Percentiles rank a stretch among this genome's conserved stretches.
Evolutionary conservation across 2,329 filamentous ascomycete genomes (phyloP).

Genomic region (Colletotrichum gloeosporioides): DNA sequence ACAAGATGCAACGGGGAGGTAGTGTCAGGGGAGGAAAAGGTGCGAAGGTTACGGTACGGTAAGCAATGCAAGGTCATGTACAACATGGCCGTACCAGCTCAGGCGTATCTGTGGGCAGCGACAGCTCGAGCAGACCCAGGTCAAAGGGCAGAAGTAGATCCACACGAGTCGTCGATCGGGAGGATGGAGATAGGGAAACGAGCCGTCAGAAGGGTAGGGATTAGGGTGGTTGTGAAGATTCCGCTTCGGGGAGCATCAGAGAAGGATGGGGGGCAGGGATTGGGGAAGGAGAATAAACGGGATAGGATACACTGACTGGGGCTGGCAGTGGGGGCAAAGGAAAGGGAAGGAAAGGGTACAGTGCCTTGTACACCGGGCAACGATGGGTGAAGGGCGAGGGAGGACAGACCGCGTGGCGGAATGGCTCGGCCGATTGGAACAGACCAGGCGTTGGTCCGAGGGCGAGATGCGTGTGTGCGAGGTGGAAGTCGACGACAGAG

Average conservation of each 20-base stretch:
- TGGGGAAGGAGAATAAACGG: background rate
- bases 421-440: slow-evolving; percentile 6
- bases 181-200: background rate
- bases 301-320: background rate
- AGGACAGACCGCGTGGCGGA: background rate
- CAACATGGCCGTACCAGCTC: background rate
- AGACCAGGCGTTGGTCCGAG: slow-evolving; percentile 10
- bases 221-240: background rate
- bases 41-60: background rate
- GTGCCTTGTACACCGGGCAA: background rate
- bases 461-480: background rate
- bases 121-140: slow-evolving; percentile 4
- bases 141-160: background rate
- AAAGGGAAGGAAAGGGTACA: background rate
- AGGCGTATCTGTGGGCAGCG: slow-evolving; percentile 12
- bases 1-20: background rate
- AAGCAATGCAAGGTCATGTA: background rate
- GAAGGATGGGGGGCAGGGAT: background rate
- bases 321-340: background rate
- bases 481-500: background rate
- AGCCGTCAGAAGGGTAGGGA: background rate
- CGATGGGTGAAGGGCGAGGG: background rate
- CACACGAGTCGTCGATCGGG: background rate
- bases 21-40: background rate
- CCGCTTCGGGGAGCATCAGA: background rate